Conservation (phyloP, 176 grass and related monocot species). For the Triticum aestivum region DNA sequence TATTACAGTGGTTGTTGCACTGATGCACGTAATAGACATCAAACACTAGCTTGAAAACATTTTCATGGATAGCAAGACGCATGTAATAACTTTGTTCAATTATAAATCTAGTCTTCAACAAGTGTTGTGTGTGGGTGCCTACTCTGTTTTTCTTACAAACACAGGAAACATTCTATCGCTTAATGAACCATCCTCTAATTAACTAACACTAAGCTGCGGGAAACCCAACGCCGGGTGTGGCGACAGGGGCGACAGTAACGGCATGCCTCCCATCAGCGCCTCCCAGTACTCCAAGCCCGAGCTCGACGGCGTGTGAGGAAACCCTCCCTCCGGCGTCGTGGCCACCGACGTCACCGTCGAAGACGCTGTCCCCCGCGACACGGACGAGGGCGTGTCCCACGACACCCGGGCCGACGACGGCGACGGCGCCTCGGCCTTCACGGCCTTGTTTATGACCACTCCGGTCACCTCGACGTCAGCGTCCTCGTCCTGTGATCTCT, state of each 20-base stretch:
- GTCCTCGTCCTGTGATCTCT: constrained; percentile 16
- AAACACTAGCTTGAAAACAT: no score
- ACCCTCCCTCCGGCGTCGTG: not conserved
- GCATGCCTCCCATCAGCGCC: constrained; percentile 33
- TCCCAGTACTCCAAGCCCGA: constrained; percentile 45
- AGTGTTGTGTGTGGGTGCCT: not conserved
- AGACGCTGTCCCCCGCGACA: not conserved
- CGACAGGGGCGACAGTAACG: constrained; percentile 52
- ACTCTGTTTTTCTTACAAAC: not conserved
- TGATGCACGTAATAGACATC: no score
- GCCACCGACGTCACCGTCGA: constrained; percentile 29
- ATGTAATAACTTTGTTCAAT: no score
- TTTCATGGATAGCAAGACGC: no score
- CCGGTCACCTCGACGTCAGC: constrained; percentile 28
- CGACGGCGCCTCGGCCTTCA: constrained; percentile 9
- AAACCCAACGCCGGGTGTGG: constrained; percentile 41
- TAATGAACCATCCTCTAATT: not conserved
- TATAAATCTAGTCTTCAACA: no score
- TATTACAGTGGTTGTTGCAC: no score
- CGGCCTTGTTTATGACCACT: constrained; percentile 34
- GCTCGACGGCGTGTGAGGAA: constrained; percentile 41
- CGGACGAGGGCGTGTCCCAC: constrained; percentile 8
- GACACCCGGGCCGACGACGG: not conserved
- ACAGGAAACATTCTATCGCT: not conserved
- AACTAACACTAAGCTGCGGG: constrained; percentile 41